These are phyloP conservation scores for Uronychia setigera DNA, from an alignment of 73 alveolate genomes.

Conservation along the genomic window DNA sequence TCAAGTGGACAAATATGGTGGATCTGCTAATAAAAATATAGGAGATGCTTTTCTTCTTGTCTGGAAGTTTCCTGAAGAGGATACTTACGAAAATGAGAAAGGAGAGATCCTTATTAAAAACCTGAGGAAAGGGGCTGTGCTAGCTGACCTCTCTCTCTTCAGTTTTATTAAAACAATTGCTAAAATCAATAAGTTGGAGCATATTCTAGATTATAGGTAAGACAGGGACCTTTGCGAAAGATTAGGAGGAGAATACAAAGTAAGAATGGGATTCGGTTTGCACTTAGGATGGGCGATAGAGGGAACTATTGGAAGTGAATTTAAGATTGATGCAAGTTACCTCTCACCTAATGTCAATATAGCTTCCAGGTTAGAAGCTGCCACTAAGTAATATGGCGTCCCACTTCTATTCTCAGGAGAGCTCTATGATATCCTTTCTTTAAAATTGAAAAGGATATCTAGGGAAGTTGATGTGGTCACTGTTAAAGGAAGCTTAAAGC, in stretches of 20 bases:
- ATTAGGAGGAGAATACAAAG: conserved; percentile 63
- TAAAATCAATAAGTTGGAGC: conserved; percentile 83
- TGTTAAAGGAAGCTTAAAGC: conserved; percentile 90
- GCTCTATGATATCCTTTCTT: conserved; percentile 62
- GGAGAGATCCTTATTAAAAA: conserved; percentile 48
- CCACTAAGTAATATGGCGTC: conserved; percentile 74
- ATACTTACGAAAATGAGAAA: conserved; percentile 27
- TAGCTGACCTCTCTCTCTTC: conserved; percentile 89
- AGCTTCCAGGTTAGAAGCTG: conserved; percentile 83
- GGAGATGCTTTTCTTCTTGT: conserved; percentile 94
- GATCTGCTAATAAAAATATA: conserved; percentile 91
- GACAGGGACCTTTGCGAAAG: conserved; percentile 61
- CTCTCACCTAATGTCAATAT: conserved; percentile 88
- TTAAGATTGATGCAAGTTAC: conserved; percentile 95
- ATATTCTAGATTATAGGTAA: conserved; percentile 83
- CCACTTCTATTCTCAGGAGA: conserved; percentile 62
- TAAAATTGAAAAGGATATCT: conserved; percentile 60
- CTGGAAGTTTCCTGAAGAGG: conserved; percentile 85
- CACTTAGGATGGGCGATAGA: conserved; percentile 96
- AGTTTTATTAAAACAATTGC: conserved; percentile 86
- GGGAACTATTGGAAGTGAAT: conserved; percentile 96
- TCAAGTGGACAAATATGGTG: conserved; percentile 87
- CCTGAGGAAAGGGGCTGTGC: conserved; percentile 32
- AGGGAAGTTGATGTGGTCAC: conserved; percentile 89
- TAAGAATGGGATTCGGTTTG: conserved; percentile 93